Evolutionary conservation across 805 yeast species (phyloP), one percentile per base, ranked within the genome.

Genomic region (Saturnispora galanensis): DNA sequence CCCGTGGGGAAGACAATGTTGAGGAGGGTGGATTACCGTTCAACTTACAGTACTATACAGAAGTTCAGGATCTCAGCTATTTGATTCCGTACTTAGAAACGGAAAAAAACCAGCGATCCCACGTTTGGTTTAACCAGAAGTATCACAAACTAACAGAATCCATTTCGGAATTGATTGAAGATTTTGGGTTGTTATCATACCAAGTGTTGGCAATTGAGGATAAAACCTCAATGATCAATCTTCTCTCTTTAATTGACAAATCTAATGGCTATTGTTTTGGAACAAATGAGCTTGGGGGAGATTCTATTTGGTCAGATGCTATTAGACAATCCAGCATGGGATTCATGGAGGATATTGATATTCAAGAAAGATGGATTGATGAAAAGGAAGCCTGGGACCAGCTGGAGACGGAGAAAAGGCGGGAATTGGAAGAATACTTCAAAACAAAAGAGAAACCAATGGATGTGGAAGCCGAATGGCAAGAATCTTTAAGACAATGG

Each of bases 321-420:
- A 75, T 90, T 0, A 71, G 97, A 51, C 86, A 84, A 43, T 60
- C 65, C 3, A 81, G 89, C 34, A 43, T 58, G 52, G 79, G 84
- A 10, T 62, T 70, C 38, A 60, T 71, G 37, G 77, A 67, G 39
- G 75, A 73, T 12, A 66, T 77, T 6, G 96, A 89, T 59, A 76
- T 87, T 4, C 98, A 93, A 53, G 98, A 93, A 52, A 71, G 99
- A 48, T 93, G 98, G 98, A 75, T 93, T 10, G 96, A 86, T 47
- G 71, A 80, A 52, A 93, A 89, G 59, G 82, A 75, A 26, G 68
- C 67, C 41, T 88, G 85, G 61, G 98, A 93, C 51, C 71, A 74
- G 41, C 69, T 70, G 41, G 83, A 76, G 49, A 68, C 66, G 31
- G 71, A 74, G 42, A 67, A 69, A 46, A 64, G 69, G 31, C 61